Percentiles rank a stretch among this genome's conserved stretches.
Conservation (phyloP, 306 rosid species). For the Vicia villosa region DNA sequence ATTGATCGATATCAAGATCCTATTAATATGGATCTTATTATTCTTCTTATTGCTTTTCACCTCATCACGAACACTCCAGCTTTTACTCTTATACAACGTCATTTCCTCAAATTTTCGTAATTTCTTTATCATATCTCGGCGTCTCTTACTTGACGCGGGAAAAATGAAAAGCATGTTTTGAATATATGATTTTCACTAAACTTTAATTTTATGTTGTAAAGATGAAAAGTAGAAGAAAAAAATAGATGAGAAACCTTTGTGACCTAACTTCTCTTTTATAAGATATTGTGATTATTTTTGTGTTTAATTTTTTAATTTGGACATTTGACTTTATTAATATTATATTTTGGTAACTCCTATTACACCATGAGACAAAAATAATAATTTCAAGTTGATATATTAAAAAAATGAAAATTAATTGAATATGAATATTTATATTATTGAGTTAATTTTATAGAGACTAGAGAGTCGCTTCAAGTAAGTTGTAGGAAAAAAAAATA, state of each 20-base stretch:
- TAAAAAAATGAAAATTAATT: too few species aligned
- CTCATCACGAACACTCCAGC: not conserved
- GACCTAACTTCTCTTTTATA: not conserved
- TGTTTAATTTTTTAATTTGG: not conserved
- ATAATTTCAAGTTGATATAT: too few species aligned
- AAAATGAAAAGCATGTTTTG: not conserved
- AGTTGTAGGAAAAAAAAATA: too few species aligned
- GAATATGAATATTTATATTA: too few species aligned
- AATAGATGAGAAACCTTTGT: not conserved
- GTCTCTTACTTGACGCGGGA: not conserved
- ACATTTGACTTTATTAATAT: too few species aligned
- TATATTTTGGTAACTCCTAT: too few species aligned
- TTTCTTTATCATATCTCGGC: not conserved
- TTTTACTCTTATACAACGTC: conserved; percentile 20
- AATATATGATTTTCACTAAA: not conserved
- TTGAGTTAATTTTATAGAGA: too few species aligned
- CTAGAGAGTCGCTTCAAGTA: too few species aligned
- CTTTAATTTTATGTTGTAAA: not conserved
- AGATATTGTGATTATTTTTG: not conserved
- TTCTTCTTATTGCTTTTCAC: not conserved
- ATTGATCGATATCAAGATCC: conserved; percentile 63
- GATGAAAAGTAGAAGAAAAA: not conserved
- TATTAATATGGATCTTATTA: conserved; percentile 24
- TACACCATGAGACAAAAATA: too few species aligned
- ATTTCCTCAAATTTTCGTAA: not conserved